Evolutionary conservation across 2,329 filamentous ascomycete genomes (phyloP), one percentile per base, ranked within the genome.

Genomic region (Neofusicoccum ribis): DNA sequence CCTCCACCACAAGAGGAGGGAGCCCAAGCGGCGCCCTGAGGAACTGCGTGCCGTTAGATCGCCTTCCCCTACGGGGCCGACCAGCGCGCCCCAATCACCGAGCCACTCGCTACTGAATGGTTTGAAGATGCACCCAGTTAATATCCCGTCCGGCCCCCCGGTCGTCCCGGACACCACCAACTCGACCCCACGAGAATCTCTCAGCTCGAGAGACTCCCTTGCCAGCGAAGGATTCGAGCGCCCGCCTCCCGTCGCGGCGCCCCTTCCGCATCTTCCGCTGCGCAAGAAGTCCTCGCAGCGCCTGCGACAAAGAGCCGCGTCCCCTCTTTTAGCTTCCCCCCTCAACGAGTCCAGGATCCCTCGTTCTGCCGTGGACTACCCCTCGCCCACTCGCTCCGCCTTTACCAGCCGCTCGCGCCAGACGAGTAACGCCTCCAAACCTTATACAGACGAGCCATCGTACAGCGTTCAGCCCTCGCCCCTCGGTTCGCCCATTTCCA

Each of bases 201-300:
- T 61, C 54, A 51, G 54, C 46, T 61, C 63, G 39, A 54, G 63
- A 54, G 54, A 46, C 46, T 61, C 63, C 46, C 46, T 44, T 23
- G 63, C 54, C 27, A 65, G 49, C 50, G 43, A 49, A 47, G 44
- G 37, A 37, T 44, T 52, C 37, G 63, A 65, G 43, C 63, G 63
- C n/a, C 63, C 63, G 43, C 47, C 56, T 36, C 17, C 56, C 23
- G 51, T 64, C n/a, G 63, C 63, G 20, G 31, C 63, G 37, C 74
- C 75, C 8, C 70, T 73, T 65, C 74, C 76, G 43, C 74, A 78
- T 67, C 69, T 78, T 11, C 76, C 76, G 39, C 71, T 78, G 43
- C 70, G 76, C 47, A 77, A 76, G 67, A 71, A 72, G 20, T 77
- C 76, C 9, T 71, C 76, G 37, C 69, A 73, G 46, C 69, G 71